Conservation (phyloP, 2,329 filamentous ascomycete genomes). For the Colletotrichum sidae region DNA sequence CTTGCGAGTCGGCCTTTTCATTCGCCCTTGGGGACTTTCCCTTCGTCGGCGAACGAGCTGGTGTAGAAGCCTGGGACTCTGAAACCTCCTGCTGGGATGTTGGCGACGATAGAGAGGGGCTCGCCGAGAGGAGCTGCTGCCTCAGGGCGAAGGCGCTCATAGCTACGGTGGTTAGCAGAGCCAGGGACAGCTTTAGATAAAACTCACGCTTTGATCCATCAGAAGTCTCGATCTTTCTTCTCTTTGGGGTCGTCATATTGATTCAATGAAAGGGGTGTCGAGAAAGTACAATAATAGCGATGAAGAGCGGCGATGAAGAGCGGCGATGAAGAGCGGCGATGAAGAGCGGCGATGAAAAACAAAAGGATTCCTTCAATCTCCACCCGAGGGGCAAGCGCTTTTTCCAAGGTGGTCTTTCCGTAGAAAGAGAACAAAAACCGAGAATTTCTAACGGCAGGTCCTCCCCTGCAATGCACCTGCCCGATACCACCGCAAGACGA, state of each 20-base stretch:
- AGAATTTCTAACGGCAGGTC: too few species aligned
- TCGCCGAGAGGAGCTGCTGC: slow-evolving; percentile 46
- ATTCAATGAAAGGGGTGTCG: background rate
- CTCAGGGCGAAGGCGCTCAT: slow-evolving; percentile 60
- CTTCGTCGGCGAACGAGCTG: slow-evolving; percentile 17
- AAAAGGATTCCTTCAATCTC: too few species aligned
- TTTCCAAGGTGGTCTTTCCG: too few species aligned
- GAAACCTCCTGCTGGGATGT: slow-evolving; percentile 10
- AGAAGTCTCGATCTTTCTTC: slow-evolving; percentile 53
- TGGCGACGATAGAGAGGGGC: slow-evolving; percentile 26
- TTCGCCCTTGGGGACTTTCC: slow-evolving; percentile 13
- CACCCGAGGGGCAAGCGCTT: too few species aligned
- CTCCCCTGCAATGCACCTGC: too few species aligned
- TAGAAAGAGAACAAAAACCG: too few species aligned
- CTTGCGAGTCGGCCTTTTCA: slow-evolving; percentile 1
- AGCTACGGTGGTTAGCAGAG: slow-evolving; percentile 41
- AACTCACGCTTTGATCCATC: slow-evolving; percentile 48
- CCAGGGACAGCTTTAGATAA: background rate
- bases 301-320: too few species aligned
- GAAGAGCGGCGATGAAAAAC: too few species aligned
- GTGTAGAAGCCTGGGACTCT: slow-evolving; percentile 6
- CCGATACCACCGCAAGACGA: too few species aligned
- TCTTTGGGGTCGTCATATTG: slow-evolving; percentile 50
- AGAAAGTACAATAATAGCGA: too few species aligned
- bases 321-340: too few species aligned